Evolutionary conservation across 2,329 filamentous ascomycete species (phyloP).

Genomic region (Aureobasidium sp.): DNA sequence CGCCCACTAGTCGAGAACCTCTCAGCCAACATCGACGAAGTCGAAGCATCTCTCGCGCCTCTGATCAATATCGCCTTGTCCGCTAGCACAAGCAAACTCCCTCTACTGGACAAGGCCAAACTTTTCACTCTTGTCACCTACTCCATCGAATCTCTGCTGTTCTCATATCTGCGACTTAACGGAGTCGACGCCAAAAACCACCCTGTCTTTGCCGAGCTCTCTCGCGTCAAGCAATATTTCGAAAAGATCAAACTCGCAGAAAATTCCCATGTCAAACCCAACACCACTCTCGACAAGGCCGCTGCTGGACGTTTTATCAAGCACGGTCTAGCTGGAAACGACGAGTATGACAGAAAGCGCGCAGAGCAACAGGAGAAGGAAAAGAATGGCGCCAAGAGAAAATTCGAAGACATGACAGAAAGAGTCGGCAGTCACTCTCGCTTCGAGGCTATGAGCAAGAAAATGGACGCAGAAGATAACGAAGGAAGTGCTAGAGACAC

Average conservation of each 20-base stretch:
- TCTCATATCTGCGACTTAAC: conserved; percentile 72
- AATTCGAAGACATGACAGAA: conserved; percentile 29
- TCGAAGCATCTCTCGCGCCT: conserved; percentile 69
- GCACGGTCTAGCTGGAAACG: conserved; percentile 58
- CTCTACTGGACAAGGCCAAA: conserved; percentile 91
- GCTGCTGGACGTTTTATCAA: conserved; percentile 78
- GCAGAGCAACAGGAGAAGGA: conserved; percentile 33
- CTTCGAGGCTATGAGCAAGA: conserved; percentile 30
- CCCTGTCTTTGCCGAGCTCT: conserved; percentile 76
- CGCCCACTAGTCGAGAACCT: conserved; percentile 63
- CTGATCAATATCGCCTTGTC: conserved; percentile 59
- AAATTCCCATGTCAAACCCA: conserved; percentile 50
- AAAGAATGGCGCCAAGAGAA: conserved; percentile 30
- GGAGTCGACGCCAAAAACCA: conserved; percentile 78
- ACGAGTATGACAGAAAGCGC: conserved; percentile 37
- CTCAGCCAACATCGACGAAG: conserved; percentile 62
- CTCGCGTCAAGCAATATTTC: conserved; percentile 84
- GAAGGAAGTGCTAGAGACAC: conserved; percentile 17
- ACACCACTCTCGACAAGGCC: conserved; percentile 60
- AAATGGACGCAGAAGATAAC: conserved; percentile 26
- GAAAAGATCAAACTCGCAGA: conserved; percentile 80
- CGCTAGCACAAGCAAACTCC: conserved; percentile 67
- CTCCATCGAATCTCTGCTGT: conserved; percentile 82
- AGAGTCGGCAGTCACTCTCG: conserved; percentile 28
- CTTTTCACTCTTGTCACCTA: conserved; percentile 84